A percentile compares a stretch with the other conserved stretches of the same genome.
These are phyloP conservation scores for Senecio squalidus DNA, from an alignment of 140 eudicot genomes.

Conservation along the genomic window DNA sequence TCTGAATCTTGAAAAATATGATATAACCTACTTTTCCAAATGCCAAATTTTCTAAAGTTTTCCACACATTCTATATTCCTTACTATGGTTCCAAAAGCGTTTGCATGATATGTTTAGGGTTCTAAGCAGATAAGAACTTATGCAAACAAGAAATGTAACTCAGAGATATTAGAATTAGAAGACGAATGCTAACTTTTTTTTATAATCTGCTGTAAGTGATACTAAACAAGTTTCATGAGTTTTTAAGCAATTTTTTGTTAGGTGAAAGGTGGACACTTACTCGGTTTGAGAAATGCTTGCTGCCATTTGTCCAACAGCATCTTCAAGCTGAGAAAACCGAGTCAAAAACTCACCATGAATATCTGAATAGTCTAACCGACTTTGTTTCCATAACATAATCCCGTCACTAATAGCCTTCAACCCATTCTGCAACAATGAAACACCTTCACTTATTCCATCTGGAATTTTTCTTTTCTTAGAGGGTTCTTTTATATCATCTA, in stretches of 20 bases:
- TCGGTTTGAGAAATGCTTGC: slow-evolving; percentile 42
- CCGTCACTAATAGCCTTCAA: slow-evolving; percentile 59
- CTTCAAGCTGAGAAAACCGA: slow-evolving; percentile 63
- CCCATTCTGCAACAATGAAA: slow-evolving; percentile 66
- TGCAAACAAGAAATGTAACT: background rate
- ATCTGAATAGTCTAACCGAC: slow-evolving; percentile 35
- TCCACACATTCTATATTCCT: no score
- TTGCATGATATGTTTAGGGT: background rate
- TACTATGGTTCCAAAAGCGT: background rate
- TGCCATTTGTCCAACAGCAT: slow-evolving; percentile 48
- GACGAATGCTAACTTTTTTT: background rate
- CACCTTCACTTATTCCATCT: slow-evolving; percentile 64
- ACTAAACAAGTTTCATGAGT: background rate
- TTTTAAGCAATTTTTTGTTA: background rate
- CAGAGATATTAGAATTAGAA: background rate
- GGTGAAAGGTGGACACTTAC: slow-evolving; percentile 16
- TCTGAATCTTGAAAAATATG: no score
- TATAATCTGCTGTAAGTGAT: background rate
- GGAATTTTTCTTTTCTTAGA: slow-evolving; percentile 61
- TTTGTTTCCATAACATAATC: slow-evolving; percentile 55
- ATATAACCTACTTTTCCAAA: no score
- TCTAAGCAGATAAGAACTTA: background rate
- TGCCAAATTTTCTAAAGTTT: no score
- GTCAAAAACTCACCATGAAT: slow-evolving; percentile 41
- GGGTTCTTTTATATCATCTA: slow-evolving; percentile 34